Evolutionary conservation across 371 early-diverging fungal species (phyloP), one percentile per base, ranked within the genome.

Genomic region (Mortierella sp.): DNA sequence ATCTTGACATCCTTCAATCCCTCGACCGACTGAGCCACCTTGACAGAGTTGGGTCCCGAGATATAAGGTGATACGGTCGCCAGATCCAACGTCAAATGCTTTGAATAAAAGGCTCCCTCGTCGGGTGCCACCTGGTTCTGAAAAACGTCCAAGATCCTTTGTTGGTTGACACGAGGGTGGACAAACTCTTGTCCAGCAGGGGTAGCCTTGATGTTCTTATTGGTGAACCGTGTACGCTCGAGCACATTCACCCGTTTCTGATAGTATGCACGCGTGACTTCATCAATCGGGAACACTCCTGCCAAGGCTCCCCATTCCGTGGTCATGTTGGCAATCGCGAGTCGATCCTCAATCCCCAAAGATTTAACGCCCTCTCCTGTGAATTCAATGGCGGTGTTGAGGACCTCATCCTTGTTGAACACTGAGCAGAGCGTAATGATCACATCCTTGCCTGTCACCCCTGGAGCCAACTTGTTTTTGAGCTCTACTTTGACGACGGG

Each of bases 291-390:
- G 81, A 98, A 98, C 2, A 98, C 90, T 55, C 96, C 97, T 21
- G 96, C 98, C 18, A 98, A 85, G 3, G 97, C 96, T 70, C 98
- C 98, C 98, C 98, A 98, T 80, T 98, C 98, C 21, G 98, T 98
- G 2, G 98, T 96, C 98, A 98, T 96, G 81, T 98, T 98, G 65
- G 97, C 91, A 65, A 98, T 95, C 41, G 97, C 93, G 50, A 98
- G 86, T 26, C 97, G 91, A 64, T 96, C 97, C 69, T 96, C 96
- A 7, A 96, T 84, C 0, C 89, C 83, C 58, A 97, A 67, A 3
- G 72, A 72, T 19, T 79, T 71, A 8, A 93, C 81, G 39, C 92
- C 94, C 19, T 83, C 79, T 45, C 96, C 96, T 34, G 86, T 87
- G 71, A 96, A 96, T 82, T 98, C 98, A 59, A 98, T 90, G 3